These are phyloP conservation scores for Aureobasidium zeae DNA, from an alignment of 2,329 filamentous ascomycete genomes.

Conservation along the genomic window DNA sequence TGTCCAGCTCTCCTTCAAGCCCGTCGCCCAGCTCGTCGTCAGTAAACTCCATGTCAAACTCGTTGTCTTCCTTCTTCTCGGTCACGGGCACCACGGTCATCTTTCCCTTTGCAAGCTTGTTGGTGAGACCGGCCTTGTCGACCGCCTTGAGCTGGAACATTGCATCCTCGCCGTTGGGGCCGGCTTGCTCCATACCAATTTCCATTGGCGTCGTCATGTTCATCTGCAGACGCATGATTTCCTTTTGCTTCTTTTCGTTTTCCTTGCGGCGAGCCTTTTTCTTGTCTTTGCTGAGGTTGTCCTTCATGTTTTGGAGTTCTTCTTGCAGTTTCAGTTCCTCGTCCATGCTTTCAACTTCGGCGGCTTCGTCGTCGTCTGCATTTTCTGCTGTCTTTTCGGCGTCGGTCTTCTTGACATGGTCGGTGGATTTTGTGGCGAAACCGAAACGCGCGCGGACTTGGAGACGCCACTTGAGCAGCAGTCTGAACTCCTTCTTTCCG, in stretches of 20 bases:
- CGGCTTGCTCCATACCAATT: conserved; percentile 81
- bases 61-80: conserved; percentile 32
- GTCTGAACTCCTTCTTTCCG: conserved; percentile 88
- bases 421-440: conserved; percentile 37
- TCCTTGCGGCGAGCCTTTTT: conserved; percentile 78
- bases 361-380: conserved; percentile 52
- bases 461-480: conserved; percentile 79
- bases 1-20: conserved; percentile 76
- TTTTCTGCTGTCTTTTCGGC: conserved; percentile 31
- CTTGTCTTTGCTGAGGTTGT: conserved; percentile 65
- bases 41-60: conserved; percentile 46
- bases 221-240: conserved; percentile 93
- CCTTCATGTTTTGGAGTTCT: conserved; percentile 72
- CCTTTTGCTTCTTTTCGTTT: conserved; percentile 89
- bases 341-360: conserved; percentile 81
- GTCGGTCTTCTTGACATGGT: conserved; percentile 19
- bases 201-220: conserved; percentile 95
- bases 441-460: conserved; percentile 87
- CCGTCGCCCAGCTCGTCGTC: conserved; percentile 67
- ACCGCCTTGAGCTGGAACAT: conserved; percentile 81
- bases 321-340: conserved; percentile 87
- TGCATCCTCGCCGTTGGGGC: conserved; percentile 66
- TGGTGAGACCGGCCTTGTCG: conserved; percentile 63
- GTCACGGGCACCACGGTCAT: conserved; percentile 61
- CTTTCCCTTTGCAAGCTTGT: conserved; percentile 58